These are phyloP conservation scores for Spinellus fusiger DNA, from an alignment of 192 early-diverging fungal genomes.

Conservation along the genomic window DNA sequence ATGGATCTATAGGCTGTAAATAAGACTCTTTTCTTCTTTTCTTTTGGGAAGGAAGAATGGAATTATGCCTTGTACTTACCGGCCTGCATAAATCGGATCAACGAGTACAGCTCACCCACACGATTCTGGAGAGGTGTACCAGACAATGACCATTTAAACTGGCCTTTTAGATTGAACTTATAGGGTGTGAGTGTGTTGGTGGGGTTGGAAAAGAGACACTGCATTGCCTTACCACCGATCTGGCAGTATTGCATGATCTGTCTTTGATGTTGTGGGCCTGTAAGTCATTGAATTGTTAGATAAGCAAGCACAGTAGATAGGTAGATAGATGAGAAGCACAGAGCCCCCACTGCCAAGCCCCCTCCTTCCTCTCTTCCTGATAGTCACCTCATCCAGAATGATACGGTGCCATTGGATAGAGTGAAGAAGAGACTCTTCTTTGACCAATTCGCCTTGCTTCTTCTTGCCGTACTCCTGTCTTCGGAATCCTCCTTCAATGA, in stretches of 20 bases:
- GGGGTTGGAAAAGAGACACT: neutral
- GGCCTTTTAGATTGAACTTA: constrained; percentile 61
- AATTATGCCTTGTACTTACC: constrained; percentile 16
- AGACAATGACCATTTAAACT: constrained; percentile 76
- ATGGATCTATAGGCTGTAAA: constrained; percentile 46
- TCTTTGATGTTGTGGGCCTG: constrained; percentile 91
- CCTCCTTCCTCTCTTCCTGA: too few relatives aligned
- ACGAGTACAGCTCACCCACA: constrained; percentile 87
- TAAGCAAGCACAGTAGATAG: neutral
- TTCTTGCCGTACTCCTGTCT: constrained; percentile 69
- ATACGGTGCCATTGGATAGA: constrained; percentile 76
- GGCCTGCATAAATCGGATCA: constrained; percentile 81
- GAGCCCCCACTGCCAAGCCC: neutral
- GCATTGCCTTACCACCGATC: constrained; percentile 53
- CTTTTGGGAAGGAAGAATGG: neutral
- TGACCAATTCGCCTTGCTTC: constrained; percentile 51
- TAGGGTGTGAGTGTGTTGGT: neutral
- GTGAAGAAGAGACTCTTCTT: constrained; percentile 66
- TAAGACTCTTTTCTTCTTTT: neutral
- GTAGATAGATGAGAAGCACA: neutral
- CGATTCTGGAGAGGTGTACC: constrained; percentile 94
- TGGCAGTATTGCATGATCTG: constrained; percentile 74
- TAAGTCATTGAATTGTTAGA: neutral
- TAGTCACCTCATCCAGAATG: constrained; percentile 58
- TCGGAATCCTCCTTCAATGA: constrained; percentile 68